Evolutionary conservation across 2,329 filamentous ascomycete species (phyloP), one percentile per base, ranked within the genome.

Genomic region (Tympanopsis confertula): DNA sequence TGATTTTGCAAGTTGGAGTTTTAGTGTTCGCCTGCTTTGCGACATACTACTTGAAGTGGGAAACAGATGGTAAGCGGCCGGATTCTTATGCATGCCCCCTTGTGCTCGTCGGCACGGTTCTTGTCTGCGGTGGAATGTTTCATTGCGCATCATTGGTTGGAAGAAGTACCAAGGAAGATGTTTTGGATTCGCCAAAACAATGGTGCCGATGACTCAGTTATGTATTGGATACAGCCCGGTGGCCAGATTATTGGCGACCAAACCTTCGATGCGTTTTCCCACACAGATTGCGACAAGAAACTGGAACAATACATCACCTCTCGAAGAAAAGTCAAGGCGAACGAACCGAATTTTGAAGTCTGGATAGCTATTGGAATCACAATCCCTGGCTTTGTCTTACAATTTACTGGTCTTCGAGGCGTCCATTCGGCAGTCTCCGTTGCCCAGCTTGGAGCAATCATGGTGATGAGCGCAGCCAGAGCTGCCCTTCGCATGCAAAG

Each of bases 171-270:
- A 26, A n/a, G 22, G 22, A 26, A n/a, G n/a, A n/a, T n/a, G 22
- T 26, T 26, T n/a, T 26, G n/a, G 7, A 10, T 26, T 7, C 22
- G 22, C 37, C 53, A 51, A 5, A 41, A 45, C 15, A 50, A 44
- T n/a, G n/a, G n/a, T n/a, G n/a, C n/a, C n/a, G n/a, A n/a, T n/a
- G n/a, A 5, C 45, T 47, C 4, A 53, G 47, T 38, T 55, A 43
- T 59, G 1, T 58, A 53, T 39, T 61, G 58, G 59, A 32, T 61
- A 0, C 58, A 63, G 24, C 58, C 57, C 0, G 58, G 59, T 2
- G 45, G 48, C 1, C 57, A 63, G 14, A 35, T 44, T 12, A 48
- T 59, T 4, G 58, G 58, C 2, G 58, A 62, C 24, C 57, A 62
- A 22, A 51, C 52, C 1, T 59, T 61, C 19, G 51, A 54, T 13